Evolutionary conservation across 1,139 yeast species (phyloP), one percentile per base, ranked within the genome.

Genomic region (Blastobotrys malaysiensis): DNA sequence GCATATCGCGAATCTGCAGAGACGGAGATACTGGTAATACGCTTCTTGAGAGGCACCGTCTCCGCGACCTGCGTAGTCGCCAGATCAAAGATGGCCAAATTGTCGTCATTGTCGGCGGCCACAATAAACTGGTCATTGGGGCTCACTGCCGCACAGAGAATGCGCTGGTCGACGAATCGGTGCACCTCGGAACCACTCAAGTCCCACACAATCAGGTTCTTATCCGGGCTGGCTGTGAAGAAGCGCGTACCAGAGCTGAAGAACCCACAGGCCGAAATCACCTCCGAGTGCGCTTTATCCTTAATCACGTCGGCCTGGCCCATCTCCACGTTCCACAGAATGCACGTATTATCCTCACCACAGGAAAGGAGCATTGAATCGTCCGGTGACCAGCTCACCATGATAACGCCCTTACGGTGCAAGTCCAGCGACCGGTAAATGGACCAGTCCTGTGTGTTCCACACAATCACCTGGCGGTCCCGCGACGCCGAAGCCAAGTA

Each of bases 201-300:
- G 61, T 83, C 81, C 73, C 80, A 88, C 9, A 86, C 77, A 31
- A 81, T 79, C 55, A 89, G 78, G 49, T 81, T 84, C 59, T 83
- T 83, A 66, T 88, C 97, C 0, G 91, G 90, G 1, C 93, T 83
- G 0, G 95, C 95, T 21, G 86, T 75, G 9, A 88, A 75, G 58
- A 88, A 84, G 55, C 77, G 79, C 19, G 82, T 80, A 7, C 79
- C 78, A 52, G 73, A 69, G 1, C 88, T 89, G 46, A 86, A 71
- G 82, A 93, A 90, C 57, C 83, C 90, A 61, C 91, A 83, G 16
- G 93, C 77, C 79, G 90, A 82, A 1, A 80, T 71, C 1, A 68
- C 58, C 43, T 68, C 72, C 4, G 63, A 20, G 47, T 52, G 55
- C 26, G 36, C 49, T 9, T 46, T 45, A 26, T 14, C 46, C 5